Conservation (phyloP, 2,329 filamentous ascomycete genomes). For the Penicillium polonicum region DNA sequence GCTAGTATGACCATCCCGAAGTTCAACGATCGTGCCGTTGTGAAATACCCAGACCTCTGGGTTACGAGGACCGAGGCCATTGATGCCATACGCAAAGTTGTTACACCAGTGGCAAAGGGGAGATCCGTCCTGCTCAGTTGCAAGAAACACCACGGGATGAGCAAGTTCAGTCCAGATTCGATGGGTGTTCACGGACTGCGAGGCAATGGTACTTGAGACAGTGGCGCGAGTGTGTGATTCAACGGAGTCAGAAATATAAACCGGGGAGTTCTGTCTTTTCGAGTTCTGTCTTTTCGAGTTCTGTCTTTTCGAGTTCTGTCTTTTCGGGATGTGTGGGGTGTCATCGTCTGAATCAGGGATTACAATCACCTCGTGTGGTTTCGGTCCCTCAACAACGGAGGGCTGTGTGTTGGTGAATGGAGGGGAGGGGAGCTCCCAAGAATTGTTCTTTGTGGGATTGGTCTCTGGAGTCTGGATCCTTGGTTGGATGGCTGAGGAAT, state of each 20-base stretch:
- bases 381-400: neutral
- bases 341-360: neutral
- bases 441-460: neutral
- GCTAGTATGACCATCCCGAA: slow-evolving; percentile 38
- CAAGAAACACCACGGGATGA: slow-evolving; percentile 42
- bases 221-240: neutral
- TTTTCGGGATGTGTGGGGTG: neutral
- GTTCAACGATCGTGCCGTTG: slow-evolving; percentile 37
- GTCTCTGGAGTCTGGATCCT: neutral
- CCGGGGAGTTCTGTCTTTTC: neutral
- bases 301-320: too few relatives aligned
- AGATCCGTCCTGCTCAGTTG: slow-evolving; percentile 24
- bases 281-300: neutral
- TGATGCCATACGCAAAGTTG: slow-evolving; percentile 40
- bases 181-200: neutral
- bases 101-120: slow-evolving; percentile 44
- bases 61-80: slow-evolving; percentile 37
- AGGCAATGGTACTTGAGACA: neutral
- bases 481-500: neutral
- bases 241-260: neutral
- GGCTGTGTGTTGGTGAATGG: too few relatives aligned
- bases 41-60: slow-evolving; percentile 38
- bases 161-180: slow-evolving; percentile 40
- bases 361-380: neutral
- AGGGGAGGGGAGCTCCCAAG: neutral